A percentile compares a stretch with the other conserved stretches of the same genome.
Evolutionary conservation across 2,329 filamentous ascomycete genomes (phyloP).

Genomic region (Penicillium concentricum): DNA sequence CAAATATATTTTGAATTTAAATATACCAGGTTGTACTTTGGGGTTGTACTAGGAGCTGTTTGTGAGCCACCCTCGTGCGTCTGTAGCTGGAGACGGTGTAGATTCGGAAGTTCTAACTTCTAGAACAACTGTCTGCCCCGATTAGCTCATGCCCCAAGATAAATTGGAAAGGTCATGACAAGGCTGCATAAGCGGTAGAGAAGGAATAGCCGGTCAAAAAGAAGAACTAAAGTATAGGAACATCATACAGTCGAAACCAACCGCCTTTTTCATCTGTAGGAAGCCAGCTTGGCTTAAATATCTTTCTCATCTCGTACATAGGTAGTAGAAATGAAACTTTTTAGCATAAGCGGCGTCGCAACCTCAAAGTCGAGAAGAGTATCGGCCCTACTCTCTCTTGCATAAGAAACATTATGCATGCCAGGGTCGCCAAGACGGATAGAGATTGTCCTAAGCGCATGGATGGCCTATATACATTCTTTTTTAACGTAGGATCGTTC

Average conservation of each 20-base stretch:
- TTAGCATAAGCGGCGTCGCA: not conserved
- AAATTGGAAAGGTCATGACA: too few species aligned
- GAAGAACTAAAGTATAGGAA: too few species aligned
- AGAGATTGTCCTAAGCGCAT: not conserved
- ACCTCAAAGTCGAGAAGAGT: constrained; percentile 6
- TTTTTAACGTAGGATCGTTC: not conserved
- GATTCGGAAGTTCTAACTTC: too few species aligned
- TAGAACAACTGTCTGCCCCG: too few species aligned
- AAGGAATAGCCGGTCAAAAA: too few species aligned
- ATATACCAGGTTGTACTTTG: constrained; percentile 5
- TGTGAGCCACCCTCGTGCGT: not conserved
- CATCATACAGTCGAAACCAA: too few species aligned
- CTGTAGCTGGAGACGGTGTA: too few species aligned
- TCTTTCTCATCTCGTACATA: not conserved
- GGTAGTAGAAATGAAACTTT: not conserved
- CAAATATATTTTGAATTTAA: constrained; percentile 4
- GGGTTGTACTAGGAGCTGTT: constrained; percentile 6
- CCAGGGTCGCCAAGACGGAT: constrained; percentile 4
- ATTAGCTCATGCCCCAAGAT: too few species aligned
- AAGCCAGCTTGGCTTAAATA: not conserved
- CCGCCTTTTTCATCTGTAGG: not conserved
- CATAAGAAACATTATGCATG: constrained; percentile 7
- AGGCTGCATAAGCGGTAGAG: too few species aligned
- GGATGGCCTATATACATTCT: not conserved
- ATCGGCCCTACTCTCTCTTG: not conserved